A percentile compares a stretch with the other conserved stretches of the same genome.
Evolutionary conservation across 371 early-diverging fungal species (phyloP).

Genomic region (Apophysomyces sp.): DNA sequence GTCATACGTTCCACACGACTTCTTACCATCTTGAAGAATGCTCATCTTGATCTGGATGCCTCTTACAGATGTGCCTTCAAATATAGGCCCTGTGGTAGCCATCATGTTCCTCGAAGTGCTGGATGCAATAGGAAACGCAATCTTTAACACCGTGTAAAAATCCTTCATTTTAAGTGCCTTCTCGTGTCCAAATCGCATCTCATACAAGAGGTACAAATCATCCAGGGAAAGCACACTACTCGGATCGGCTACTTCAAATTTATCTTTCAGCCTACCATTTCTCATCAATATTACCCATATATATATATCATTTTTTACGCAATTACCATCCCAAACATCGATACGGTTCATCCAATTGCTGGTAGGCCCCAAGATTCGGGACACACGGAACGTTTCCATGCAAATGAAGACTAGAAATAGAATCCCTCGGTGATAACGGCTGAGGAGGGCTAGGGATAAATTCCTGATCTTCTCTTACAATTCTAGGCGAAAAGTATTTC

Average conservation of each 20-base stretch:
- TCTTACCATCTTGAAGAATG: conserved; percentile 35
- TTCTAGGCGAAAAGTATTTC: conserved; percentile 30
- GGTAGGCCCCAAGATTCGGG: conserved; percentile 37
- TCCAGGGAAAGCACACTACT: conserved; percentile 38
- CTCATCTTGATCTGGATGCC: conserved; percentile 35
- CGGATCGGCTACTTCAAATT: conserved; percentile 40
- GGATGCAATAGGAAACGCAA: conserved; percentile 32
- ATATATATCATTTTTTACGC: not conserved
- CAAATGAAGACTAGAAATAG: not conserved
- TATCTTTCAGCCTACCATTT: conserved; percentile 40
- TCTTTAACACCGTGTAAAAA: conserved; percentile 41
- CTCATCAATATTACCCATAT: not conserved
- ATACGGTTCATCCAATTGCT: conserved; percentile 45
- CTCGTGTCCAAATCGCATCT: conserved; percentile 47
- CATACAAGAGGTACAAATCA: conserved; percentile 45
- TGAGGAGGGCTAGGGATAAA: conserved; percentile 14
- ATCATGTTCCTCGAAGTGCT: not conserved
- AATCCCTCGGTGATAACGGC: not conserved
- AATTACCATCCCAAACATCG: conserved; percentile 50
- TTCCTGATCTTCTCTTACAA: conserved; percentile 27
- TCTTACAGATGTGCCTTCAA: conserved; percentile 27
- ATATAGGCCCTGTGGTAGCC: conserved; percentile 17
- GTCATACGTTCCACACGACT: not conserved
- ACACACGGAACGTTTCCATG: conserved; percentile 27
- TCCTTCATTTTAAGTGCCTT: conserved; percentile 45